phyloP scores from a whole-genome alignment of 2,329 filamentous ascomycete genomes.

The Alternaria brassicicola region DNA sequence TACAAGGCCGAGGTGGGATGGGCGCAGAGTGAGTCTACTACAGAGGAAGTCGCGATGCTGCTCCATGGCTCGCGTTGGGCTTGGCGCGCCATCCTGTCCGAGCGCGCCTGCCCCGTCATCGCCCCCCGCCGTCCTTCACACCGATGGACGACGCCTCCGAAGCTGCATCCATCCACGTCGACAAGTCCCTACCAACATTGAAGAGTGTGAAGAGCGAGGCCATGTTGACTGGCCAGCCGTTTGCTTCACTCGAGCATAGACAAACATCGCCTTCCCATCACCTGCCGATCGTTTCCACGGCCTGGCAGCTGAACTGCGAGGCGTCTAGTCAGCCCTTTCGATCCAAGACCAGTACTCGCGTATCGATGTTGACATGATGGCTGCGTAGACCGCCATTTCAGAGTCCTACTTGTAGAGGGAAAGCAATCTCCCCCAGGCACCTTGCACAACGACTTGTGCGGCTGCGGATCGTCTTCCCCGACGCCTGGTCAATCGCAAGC shows the following conservation, averaged over 20 bases:
- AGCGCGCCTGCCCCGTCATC: conserved; percentile 16
- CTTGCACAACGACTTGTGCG: conserved; percentile 11
- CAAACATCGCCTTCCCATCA: conserved; percentile 21
- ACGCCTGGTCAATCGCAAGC: conserved; percentile 13
- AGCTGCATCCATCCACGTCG: conserved; percentile 18
- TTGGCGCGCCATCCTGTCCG: conserved; percentile 21
- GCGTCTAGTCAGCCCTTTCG: neutral
- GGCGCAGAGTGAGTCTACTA: neutral
- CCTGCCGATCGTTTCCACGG: conserved; percentile 1
- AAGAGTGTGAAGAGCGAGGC: conserved; percentile 7
- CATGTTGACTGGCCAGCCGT: conserved; percentile 14
- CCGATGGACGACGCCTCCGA: conserved; percentile 10
- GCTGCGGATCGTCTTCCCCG: conserved; percentile 23
- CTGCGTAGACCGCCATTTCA: conserved; percentile 39
- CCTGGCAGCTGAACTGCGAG: neutral
- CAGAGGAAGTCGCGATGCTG: conserved; percentile 33
- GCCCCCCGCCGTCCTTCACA: conserved; percentile 14
- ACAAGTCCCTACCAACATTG: neutral
- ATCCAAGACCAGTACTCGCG: conserved; percentile 4
- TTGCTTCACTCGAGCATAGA: conserved; percentile 31
- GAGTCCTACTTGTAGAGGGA: conserved; percentile 16
- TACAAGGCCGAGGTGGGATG: neutral
- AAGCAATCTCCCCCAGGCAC: conserved; percentile 21
- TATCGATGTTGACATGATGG: conserved; percentile 17
- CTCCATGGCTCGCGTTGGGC: conserved; percentile 17